Percentiles rank a stretch among this genome's conserved stretches.
These are phyloP conservation scores for Aquilaria agallochum DNA, from an alignment of 441 rosid species.

Conservation along the genomic window DNA sequence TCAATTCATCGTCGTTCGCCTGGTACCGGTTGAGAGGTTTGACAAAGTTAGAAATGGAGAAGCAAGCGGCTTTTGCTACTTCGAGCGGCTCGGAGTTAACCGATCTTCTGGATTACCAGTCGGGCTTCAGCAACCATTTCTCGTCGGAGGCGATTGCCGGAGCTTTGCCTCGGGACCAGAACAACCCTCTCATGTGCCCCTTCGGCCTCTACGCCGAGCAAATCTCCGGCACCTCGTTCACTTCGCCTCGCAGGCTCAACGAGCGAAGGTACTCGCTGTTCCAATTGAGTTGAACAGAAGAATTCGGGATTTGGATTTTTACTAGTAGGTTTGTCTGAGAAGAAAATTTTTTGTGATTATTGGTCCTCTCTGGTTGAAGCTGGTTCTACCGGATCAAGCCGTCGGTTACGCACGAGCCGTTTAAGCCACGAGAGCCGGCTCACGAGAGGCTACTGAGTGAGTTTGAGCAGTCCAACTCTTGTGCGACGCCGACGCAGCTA, in stretches of 20 bases:
- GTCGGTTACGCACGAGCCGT: constrained; percentile 94
- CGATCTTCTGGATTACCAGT: constrained; percentile 38
- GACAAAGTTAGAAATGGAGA: constrained; percentile 15
- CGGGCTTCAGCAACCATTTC: constrained; percentile 74
- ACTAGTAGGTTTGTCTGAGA: not conserved
- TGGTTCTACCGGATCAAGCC: constrained; percentile 95
- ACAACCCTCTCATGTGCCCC: constrained; percentile 86
- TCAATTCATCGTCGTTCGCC: no score
- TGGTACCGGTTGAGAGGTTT: no score
- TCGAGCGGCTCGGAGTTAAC: constrained; percentile 18
- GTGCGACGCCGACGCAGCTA: constrained; percentile 83
- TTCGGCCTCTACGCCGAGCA: constrained; percentile 95
- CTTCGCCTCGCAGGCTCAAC: constrained; percentile 79
- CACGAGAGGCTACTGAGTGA: constrained; percentile 76
- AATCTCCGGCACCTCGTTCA: constrained; percentile 94
- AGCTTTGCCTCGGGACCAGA: constrained; percentile 75
- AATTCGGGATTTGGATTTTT: no score
- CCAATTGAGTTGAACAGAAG: no score
- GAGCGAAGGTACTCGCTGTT: constrained; percentile 48
- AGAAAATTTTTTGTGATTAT: not conserved
- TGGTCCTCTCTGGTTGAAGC: constrained; percentile 26
- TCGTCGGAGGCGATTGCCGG: constrained; percentile 79
- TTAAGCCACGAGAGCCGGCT: constrained; percentile 57
- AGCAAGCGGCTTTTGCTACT: not conserved
- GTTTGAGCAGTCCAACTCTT: constrained; percentile 61